phyloP scores from a whole-genome alignment of 148 eudicot species.

The Polygonum maritimum region DNA sequence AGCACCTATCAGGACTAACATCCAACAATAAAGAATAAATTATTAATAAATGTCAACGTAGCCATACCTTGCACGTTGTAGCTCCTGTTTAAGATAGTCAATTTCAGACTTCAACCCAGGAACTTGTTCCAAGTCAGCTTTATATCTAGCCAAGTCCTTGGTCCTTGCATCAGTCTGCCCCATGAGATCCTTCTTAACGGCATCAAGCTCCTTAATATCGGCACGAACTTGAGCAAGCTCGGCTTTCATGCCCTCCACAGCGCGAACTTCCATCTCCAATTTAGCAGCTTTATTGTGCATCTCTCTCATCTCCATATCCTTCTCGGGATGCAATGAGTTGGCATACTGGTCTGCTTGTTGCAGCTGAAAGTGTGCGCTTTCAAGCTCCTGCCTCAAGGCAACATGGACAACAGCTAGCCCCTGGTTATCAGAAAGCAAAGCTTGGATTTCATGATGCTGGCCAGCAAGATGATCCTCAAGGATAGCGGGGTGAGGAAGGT shows the following conservation, averaged over 20 bases:
- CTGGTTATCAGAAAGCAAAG: conserved; percentile 66
- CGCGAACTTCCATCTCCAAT: conserved; percentile 70
- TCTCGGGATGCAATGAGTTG: conserved; percentile 40
- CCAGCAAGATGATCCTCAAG: conserved; percentile 71
- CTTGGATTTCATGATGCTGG: conserved; percentile 81
- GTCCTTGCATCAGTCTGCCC: conserved; percentile 66
- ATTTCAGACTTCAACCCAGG: conserved; percentile 72
- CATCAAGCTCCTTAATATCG: conserved; percentile 70
- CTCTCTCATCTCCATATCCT: conserved; percentile 78
- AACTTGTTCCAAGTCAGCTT: conserved; percentile 66
- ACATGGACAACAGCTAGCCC: conserved; percentile 85
- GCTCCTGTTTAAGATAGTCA: conserved; percentile 64
- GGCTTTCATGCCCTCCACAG: conserved; percentile 59
- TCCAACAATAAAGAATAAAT: not conserved
- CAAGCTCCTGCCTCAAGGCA: conserved; percentile 85
- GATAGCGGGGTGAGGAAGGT: conserved; percentile 40
- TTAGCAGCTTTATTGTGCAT: conserved; percentile 56
- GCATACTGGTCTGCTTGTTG: conserved; percentile 54
- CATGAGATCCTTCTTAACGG: conserved; percentile 57
- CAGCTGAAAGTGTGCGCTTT: conserved; percentile 62
- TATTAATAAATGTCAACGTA: no score
- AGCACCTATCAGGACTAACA: conserved; percentile 2
- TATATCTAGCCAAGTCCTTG: conserved; percentile 60
- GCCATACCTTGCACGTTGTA: conserved; percentile 66
- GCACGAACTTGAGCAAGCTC: conserved; percentile 62